Conservation (phyloP, 805 yeast species). For the Candida maesae region DNA sequence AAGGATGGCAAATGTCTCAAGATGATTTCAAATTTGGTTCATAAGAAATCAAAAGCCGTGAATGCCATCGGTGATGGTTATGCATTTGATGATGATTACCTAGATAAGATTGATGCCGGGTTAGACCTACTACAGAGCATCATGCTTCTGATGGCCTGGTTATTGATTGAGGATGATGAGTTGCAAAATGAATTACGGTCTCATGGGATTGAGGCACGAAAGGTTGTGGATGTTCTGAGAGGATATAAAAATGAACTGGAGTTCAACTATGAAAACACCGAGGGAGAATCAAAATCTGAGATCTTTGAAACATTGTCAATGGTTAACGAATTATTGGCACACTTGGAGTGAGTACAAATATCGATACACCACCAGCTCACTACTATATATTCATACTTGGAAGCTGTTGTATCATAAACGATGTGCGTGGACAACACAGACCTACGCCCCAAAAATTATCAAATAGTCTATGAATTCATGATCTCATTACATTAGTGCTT, state of each 20-base stretch:
- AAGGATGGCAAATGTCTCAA: constrained; percentile 17
- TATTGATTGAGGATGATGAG: constrained; percentile 19
- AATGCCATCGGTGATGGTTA: constrained; percentile 4
- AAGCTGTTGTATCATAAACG: too few relatives aligned
- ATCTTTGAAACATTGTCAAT: constrained; percentile 6
- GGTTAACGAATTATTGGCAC: constrained; percentile 10
- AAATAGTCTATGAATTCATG: too few relatives aligned
- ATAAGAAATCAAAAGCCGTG: background rate
- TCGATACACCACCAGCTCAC: too few relatives aligned
- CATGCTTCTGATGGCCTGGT: constrained; percentile 17
- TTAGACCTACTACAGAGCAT: constrained; percentile 19
- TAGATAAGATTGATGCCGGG: constrained; percentile 20
- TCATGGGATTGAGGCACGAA: background rate
- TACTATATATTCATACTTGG: too few relatives aligned
- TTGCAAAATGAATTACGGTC: constrained; percentile 9
- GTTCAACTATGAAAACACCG: constrained; percentile 10
- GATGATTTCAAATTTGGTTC: constrained; percentile 6
- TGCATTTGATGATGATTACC: constrained; percentile 15
- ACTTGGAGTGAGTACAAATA: constrained; percentile 6
- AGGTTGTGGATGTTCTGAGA: constrained; percentile 1
- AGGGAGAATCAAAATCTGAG: constrained; percentile 4
- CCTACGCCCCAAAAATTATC: too few relatives aligned
- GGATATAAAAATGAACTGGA: constrained; percentile 15
- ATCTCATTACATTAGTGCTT: too few relatives aligned
- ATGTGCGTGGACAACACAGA: too few relatives aligned